phyloP scores from a whole-genome alignment of 176 grass and related monocot species.

The Chrysopogon serrulatus region DNA sequence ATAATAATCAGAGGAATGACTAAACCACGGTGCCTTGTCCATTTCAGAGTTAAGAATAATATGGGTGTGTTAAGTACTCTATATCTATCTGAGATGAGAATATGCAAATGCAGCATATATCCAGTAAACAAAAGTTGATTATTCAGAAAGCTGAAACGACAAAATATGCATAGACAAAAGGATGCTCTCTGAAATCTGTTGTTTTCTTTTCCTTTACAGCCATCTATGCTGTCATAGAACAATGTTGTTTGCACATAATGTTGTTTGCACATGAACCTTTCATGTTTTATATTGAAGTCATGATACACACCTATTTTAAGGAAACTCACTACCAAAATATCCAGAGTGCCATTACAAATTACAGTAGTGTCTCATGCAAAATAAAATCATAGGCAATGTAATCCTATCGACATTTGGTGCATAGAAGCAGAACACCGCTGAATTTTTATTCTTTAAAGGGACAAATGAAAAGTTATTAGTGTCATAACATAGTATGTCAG shows the following conservation, averaged over 20 bases:
- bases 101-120: neutral
- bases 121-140: neutral
- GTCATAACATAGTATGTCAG: neutral
- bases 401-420: neutral
- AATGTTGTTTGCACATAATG: neutral
- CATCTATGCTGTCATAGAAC: neutral
- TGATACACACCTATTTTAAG: neutral
- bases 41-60: neutral
- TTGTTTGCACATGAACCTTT: neutral
- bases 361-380: neutral
- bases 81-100: neutral
- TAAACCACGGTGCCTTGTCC: neutral
- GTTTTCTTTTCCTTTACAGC: neutral
- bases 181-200: neutral
- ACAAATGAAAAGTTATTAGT: neutral
- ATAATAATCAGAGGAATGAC: slow-evolving; percentile 15
- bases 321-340: neutral
- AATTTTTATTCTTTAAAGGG: neutral
- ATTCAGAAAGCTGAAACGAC: neutral
- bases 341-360: neutral
- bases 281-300: neutral
- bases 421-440: neutral
- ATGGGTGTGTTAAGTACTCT: neutral
- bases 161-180: neutral
- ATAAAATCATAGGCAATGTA: neutral